Percentiles rank a stretch among this genome's conserved stretches.
These are phyloP conservation scores for Decorospora gaudefroyi DNA, from an alignment of 2,329 filamentous ascomycete species.

Conservation along the genomic window DNA sequence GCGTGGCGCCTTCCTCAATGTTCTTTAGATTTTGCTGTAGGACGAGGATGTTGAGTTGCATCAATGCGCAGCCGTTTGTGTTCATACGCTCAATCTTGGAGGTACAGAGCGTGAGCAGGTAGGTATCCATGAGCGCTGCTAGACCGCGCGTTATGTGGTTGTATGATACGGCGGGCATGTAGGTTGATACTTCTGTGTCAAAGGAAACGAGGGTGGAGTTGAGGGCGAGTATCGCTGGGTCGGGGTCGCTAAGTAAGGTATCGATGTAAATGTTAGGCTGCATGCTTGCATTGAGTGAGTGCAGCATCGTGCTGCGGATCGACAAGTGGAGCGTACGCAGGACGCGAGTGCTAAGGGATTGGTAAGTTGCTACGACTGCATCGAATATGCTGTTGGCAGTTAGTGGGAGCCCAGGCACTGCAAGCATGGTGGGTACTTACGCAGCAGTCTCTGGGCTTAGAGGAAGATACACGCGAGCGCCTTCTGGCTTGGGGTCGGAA, in stretches of 20 bases:
- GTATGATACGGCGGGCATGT: conserved; percentile 70
- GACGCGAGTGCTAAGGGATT: conserved; percentile 75
- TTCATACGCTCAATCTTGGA: conserved; percentile 82
- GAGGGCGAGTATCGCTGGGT: conserved; percentile 77
- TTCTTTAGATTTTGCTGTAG: conserved; percentile 97
- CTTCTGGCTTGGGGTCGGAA: conserved; percentile 55
- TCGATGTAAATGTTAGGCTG: conserved; percentile 54
- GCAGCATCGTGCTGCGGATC: conserved; percentile 80
- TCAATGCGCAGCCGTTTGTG: conserved; percentile 75
- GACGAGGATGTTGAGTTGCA: conserved; percentile 92
- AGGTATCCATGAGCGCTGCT: conserved; percentile 75
- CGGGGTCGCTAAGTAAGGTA: conserved; percentile 75
- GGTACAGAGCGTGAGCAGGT: conserved; percentile 68
- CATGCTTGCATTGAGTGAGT: conserved; percentile 68
- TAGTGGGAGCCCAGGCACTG: conserved; percentile 6
- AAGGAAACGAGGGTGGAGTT: conserved; percentile 85
- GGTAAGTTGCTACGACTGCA: conserved; percentile 79
- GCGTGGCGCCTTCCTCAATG: conserved; percentile 71
- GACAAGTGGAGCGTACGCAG: conserved; percentile 88
- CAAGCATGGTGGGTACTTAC: conserved; percentile 54
- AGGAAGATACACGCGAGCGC: conserved; percentile 77
- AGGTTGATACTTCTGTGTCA: conserved; percentile 77
- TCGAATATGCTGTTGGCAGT: conserved; percentile 71
- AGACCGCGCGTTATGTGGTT: conserved; percentile 77
- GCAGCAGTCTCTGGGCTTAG: conserved; percentile 82